A percentile compares a stretch with the other conserved stretches of the same genome.
Conservation (phyloP, 2,329 filamentous ascomycete genomes). For the Aspergillus calidoustus region DNA sequence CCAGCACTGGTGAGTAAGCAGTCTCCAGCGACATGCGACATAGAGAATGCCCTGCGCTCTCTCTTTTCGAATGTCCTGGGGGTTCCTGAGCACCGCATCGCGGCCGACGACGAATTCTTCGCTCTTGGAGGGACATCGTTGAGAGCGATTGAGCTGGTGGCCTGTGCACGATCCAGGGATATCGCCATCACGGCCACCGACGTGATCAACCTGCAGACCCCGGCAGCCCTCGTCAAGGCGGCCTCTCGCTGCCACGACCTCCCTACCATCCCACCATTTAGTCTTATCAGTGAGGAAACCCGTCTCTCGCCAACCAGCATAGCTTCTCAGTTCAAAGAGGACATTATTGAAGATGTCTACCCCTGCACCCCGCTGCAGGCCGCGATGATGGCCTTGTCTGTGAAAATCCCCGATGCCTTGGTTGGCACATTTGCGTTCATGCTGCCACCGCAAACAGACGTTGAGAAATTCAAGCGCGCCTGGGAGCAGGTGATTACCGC, state of each 20-base stretch:
- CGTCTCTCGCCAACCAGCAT: not conserved
- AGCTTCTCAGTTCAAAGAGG: not conserved
- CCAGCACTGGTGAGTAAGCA: not conserved
- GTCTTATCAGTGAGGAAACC: not conserved
- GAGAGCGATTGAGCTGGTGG: too few species aligned
- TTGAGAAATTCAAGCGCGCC: not conserved
- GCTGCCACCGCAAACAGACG: not conserved
- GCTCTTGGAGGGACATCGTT: too few species aligned
- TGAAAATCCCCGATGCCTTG: not conserved
- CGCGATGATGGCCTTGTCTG: not conserved
- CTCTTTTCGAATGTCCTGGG: too few species aligned
- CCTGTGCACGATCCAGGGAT: too few species aligned
- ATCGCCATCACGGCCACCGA: too few species aligned
- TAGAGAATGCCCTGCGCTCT: too few species aligned
- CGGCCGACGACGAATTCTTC: too few species aligned
- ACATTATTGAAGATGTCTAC: not conserved
- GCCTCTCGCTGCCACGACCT: too few species aligned
- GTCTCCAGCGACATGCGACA: not conserved
- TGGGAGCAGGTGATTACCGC: not conserved
- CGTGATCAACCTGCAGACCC: too few species aligned
- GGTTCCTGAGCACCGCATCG: too few species aligned
- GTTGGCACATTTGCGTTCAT: not conserved
- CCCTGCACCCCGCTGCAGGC: not conserved
- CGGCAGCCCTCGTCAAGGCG: too few species aligned
- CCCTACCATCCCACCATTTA: too few species aligned